Evolutionary conservation across 2,329 filamentous ascomycete genomes (phyloP), one percentile per base, ranked within the genome.

Genomic region (Aspergillus sojae): DNA sequence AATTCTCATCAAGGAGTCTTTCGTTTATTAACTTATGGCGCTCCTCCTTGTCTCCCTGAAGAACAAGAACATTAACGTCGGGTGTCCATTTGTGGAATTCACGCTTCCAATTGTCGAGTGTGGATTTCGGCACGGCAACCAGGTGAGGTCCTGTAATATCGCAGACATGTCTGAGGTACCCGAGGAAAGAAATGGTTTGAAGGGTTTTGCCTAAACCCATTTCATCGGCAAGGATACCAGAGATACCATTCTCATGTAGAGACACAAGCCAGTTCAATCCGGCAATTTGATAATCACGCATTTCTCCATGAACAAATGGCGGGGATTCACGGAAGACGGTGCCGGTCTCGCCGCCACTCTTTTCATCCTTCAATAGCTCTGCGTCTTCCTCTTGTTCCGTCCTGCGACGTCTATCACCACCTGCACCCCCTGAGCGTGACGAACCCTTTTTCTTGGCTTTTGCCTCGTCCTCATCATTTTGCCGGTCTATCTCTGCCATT

Each of bases 121-220:
- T 99, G 14, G 95, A 98, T 77, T 99, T 99, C 48, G 95, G 95
- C 5, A 99, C 95, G 5, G 88, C 91, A 58, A 99, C 87, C 50
- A 99, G 83, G 80, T 99, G 95, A 5, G 95, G 95, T 0, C 95
- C 95, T 7, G 87, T 92, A 70, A 94, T 98, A 65, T 89, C 93
- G 79, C 92, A 90, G 65, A 97, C 88, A 79, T 96, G 95, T 73
- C 95, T 89, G 50, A 99, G 84, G 75, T 99, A 99, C 3, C 95
- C 95, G 39, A 99, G 82, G 80, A 99, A 99, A 1, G 95, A 91
- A 64, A 99, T 99, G 0, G 95, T 99, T 80, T 99, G 95, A 32
- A 99, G 81, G 0, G 95, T 99, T 84, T 99, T 99, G 73, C 95
- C 95, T 23, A 99, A 85, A 79, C 95, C 95, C 95, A 99, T 99